Evolutionary conservation across 1,284 basidiomycete genomes (phyloP), one percentile per base, ranked within the genome.

Genomic region (Heterobasidion annosum): DNA sequence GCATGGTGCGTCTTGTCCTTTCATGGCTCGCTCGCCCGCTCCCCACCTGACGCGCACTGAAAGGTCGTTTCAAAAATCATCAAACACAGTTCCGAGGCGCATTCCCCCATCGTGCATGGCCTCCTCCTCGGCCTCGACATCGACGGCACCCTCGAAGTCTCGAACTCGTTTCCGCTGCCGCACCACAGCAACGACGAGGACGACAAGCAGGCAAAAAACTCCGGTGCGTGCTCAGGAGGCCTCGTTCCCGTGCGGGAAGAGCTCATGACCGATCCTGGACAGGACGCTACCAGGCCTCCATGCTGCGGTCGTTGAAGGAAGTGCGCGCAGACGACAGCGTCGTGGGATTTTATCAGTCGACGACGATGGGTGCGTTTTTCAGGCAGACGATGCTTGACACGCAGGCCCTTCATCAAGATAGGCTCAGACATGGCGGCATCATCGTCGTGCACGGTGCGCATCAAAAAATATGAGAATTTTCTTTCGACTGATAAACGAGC

Each of bases 271-370:
- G 32, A 25, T n/a, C 45, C n/a, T 58, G 54, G 56, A 35, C 61
- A 91, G 89, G 78, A 51, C 83, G 87, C 44, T 95, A 95, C 70
- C 92, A 94, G 66, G 74, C 81, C 35, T 81, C 87, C 56, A 93
- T 96, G 90, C 75, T 96, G 50, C 83, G 87, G 53, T 86, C 91
- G 44, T 73, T 96, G 65, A 88, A 90, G 65, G 92, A 98, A 68
- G 93, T 98, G 57, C 91, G 93, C 68, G 85, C 89, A 54, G 95
- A 98, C 66, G 94, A 96, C 68, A 93, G 90, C 63, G 83, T 97
- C 50, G 91, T 99, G 55, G 97, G 97, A 47, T 93, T 98, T 71
- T 99, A 99, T 77, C 93, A 97, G 69, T 89, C 88, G 48, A 92
- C 88, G 48, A 83, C 86, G 16, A 78, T 93, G 52, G 93, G 93